These are phyloP conservation scores for Solanum arcanum DNA, from an alignment of 257 asterid genomes.

Conservation along the genomic window DNA sequence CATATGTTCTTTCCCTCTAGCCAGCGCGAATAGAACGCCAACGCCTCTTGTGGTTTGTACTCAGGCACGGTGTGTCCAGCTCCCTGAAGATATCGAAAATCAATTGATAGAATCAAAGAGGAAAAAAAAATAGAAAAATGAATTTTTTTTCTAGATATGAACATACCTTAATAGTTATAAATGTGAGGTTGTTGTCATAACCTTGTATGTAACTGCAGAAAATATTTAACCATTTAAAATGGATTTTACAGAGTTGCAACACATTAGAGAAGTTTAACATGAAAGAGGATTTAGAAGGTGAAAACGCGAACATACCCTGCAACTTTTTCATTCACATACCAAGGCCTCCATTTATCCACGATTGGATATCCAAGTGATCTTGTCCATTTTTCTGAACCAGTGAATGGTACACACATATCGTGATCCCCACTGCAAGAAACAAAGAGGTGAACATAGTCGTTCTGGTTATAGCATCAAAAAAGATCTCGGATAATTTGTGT, in stretches of 20 bases:
- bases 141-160: background rate
- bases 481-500: background rate
- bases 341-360: constrained; percentile 78
- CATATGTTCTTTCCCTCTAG: constrained; percentile 45
- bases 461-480: background rate
- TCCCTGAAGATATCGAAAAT: constrained; percentile 37
- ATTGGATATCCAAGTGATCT: constrained; percentile 68
- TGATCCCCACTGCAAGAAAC: constrained; percentile 74
- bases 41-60: constrained; percentile 83
- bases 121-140: background rate
- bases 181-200: constrained; percentile 67
- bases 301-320: constrained; percentile 50
- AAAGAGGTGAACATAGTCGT: background rate
- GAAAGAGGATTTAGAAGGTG: background rate
- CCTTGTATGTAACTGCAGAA: constrained; percentile 58
- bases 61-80: constrained; percentile 93
- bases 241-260: background rate
- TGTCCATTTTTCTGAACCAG: constrained; percentile 91
- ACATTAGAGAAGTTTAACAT: background rate
- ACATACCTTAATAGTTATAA: constrained; percentile 73
- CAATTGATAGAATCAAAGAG: background rate
- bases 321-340: constrained; percentile 59
- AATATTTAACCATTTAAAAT: background rate
- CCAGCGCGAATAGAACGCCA: constrained; percentile 67
- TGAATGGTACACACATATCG: constrained; percentile 92